Evolutionary conservation across 306 rosid genomes (phyloP).

Genomic region (Ormosia emarginata): DNA sequence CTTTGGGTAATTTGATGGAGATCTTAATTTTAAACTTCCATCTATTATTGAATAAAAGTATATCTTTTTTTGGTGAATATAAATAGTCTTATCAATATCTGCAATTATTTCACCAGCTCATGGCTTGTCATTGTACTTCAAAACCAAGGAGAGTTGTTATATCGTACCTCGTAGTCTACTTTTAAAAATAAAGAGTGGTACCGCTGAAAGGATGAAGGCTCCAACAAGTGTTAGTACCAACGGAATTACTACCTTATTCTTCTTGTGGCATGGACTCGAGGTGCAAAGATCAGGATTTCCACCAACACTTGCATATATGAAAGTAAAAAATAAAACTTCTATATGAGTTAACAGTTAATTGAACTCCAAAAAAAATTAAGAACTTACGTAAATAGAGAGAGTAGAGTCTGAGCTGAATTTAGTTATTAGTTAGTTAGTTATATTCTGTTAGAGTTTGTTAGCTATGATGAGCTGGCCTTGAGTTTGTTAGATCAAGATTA

Average conservation of each 20-base stretch:
- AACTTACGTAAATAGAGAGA: no score
- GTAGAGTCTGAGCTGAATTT: no score
- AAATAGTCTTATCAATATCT: no score
- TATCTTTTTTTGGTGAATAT: neutral
- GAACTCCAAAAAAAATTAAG: no score
- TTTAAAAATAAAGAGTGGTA: neutral
- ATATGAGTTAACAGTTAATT: neutral
- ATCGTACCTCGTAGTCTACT: conserved; percentile 14
- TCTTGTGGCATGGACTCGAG: neutral
- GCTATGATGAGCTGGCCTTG: no score
- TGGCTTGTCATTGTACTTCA: neutral
- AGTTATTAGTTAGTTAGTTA: no score
- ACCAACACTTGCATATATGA: conserved; percentile 9
- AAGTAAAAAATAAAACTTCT: neutral
- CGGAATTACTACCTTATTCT: neutral
- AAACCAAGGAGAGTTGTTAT: neutral
- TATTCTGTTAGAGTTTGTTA: no score
- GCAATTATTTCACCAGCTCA: neutral
- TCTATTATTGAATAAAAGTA: neutral
- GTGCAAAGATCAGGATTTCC: conserved; percentile 28
- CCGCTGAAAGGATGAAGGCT: conserved; percentile 1
- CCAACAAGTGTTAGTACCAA: conserved; percentile 27
- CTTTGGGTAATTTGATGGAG: neutral
- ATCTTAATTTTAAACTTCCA: neutral
- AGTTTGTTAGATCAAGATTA: no score